Evolutionary conservation across 192 early-diverging fungal genomes (phyloP), one percentile per base, ranked within the genome.

Genomic region (Coemansia biformis): DNA sequence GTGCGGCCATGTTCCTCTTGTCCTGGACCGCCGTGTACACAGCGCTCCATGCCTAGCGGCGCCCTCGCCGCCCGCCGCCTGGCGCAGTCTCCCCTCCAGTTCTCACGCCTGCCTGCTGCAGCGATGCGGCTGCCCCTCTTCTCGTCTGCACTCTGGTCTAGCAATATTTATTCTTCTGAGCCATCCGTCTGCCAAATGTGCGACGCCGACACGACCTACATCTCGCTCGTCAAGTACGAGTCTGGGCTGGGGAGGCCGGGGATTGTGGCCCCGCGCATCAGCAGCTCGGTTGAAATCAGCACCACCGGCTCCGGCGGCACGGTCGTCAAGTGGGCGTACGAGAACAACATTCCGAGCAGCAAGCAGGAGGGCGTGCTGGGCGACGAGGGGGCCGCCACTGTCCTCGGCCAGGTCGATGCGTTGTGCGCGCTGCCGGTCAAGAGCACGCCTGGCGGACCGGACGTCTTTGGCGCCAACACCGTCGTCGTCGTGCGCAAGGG

Each of bases 391-490:
- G 37, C 32, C 0, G 19, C 41, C 8, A 46, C 48, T 0, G 55
- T 70, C 8, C 47, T 54, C 26, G 43, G 35, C 16, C 47, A 51
- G 16, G 59, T 63, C 19, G 33, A 57, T 3, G 31, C 54, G 16
- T 38, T 70, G 23, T 48, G 29, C 28, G 21, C 34, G 1, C 38
- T 70, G 24, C 59, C 59, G 4, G 22, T 23, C n/a, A 46, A 30
- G 18, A 18, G 11, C 9, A 17, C 23, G 9, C 56, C 49, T 4
- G 59, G 59, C 3, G 54, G 54, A 12, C 43, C 55, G 1, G 66
- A 70, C 29, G 51, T 70, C 23, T 70, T 63, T 59, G 66, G 66
- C 22, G 55, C 54, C 11, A 70, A 70, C 44, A 70, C 59, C 0
- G 51, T 41, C 16, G 66, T 70, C 11, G 21, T 46, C 15, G 66